Evolutionary conservation across 768 basidiomycete species (phyloP), one percentile per base, ranked within the genome.

Genomic region (Mycena rebaudengoi): DNA sequence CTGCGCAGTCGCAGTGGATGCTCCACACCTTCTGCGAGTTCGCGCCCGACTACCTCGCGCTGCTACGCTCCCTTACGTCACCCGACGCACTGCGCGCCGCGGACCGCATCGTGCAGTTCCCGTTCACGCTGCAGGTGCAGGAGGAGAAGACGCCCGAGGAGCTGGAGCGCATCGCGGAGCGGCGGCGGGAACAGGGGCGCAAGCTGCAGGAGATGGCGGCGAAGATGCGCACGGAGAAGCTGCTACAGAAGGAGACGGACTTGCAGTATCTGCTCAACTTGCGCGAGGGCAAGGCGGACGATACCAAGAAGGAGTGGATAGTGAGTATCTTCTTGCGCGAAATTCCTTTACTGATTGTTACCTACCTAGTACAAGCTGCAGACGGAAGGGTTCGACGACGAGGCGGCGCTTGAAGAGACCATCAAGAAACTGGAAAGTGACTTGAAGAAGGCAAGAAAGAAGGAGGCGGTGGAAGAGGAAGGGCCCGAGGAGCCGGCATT

Each of bases 131-230:
- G 51, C 82, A 83, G 11, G 83, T 85, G 1, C 75, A 83, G 1
- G 91, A 94, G 39, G 94, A 95, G 74, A 98, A 96, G 77, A 91
- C 93, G 0, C 94, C 96, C 66, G 97, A 98, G 69, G 96, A 98
- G 71, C 75, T 98, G 0, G 86, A 88, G 5, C 84, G 88, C 33
- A 85, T 89, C 35, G 81, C 90, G 1, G 96, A 98, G 75, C 90
- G 87, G 74, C 79, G 91, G 57, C 89, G 85, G 72, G 96, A 98
- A 75, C 92, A 95, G 70, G 96, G 95, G 0, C 84, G 87, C 57
- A 89, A 94, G 71, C 74, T 99, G 51, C 96, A 98, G 76, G 96
- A 98, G 75, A 86, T 96, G 68, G 94, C 95, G 26, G 91, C 92
- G 0, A 94, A 90, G 74, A 89, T 89, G 53, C 79, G 97, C 26